phyloP scores from a whole-genome alignment of 495 filamentous ascomycete genomes.

The Penicilliopsis zonata region DNA sequence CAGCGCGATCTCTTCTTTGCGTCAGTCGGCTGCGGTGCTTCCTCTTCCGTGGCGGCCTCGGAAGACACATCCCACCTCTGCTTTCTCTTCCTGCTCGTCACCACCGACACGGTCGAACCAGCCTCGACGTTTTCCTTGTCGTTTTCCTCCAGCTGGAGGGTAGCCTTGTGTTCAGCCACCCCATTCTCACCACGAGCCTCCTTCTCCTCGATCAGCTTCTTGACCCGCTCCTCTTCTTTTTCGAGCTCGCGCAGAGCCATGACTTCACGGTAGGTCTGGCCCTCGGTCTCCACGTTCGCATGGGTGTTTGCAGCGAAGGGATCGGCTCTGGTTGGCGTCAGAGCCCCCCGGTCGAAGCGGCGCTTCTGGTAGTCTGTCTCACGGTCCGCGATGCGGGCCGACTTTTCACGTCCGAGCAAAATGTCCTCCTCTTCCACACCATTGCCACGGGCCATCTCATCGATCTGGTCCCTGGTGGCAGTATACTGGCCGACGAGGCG shows the following conservation, averaged over 20 bases:
- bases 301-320: slow-evolving; percentile 70
- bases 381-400: slow-evolving; percentile 77
- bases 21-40: slow-evolving; percentile 36
- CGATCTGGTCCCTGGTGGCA: slow-evolving; percentile 77
- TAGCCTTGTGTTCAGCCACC: slow-evolving; percentile 52
- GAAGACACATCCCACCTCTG: slow-evolving; percentile 81
- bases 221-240: slow-evolving; percentile 85
- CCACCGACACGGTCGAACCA: slow-evolving; percentile 51
- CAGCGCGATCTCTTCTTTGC: slow-evolving; percentile 74
- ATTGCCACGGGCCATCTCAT: slow-evolving; percentile 80
- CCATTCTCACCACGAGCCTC: slow-evolving; percentile 49
- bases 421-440: slow-evolving; percentile 90
- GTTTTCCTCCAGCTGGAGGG: slow-evolving; percentile 49
- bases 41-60: slow-evolving; percentile 27
- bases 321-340: slow-evolving; percentile 83
- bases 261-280: slow-evolving; percentile 76
- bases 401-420: slow-evolving; percentile 74
- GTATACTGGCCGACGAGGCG: slow-evolving; percentile 95
- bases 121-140: slow-evolving; percentile 63
- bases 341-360: slow-evolving; percentile 63
- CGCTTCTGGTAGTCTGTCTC: slow-evolving; percentile 98
- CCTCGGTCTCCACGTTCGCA: slow-evolving; percentile 51
- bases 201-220: slow-evolving; percentile 68
- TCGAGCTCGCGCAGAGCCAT: slow-evolving; percentile 90
- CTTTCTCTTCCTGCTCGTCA: slow-evolving; percentile 67